These are phyloP conservation scores for Diaporthe australafricana DNA, from an alignment of 2,329 filamentous ascomycete species.

Conservation along the genomic window DNA sequence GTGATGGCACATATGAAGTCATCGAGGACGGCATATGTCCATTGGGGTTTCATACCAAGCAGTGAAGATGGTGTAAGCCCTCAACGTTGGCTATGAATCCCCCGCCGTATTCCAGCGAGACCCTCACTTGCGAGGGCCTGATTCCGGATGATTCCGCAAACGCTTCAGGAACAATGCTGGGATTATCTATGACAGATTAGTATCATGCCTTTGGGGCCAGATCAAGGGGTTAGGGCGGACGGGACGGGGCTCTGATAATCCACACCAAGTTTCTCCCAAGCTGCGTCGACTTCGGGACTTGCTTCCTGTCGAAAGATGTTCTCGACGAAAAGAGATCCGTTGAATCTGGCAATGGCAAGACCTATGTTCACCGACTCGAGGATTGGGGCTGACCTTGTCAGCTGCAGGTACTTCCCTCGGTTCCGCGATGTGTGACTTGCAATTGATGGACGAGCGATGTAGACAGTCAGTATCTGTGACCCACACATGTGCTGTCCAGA, in stretches of 20 bases:
- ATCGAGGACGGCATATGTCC: too few species aligned
- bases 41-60: conserved; percentile 51
- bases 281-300: conserved; percentile 65
- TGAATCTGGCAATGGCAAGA: conserved; percentile 56
- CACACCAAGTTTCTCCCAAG: conserved; percentile 56
- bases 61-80: conserved; percentile 62
- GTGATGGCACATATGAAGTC: too few species aligned
- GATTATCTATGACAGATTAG: conserved; percentile 15
- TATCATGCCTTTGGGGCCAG: background rate
- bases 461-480: background rate
- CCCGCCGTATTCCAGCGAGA: conserved; percentile 62
- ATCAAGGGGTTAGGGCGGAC: background rate
- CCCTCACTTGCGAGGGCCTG: conserved; percentile 60
- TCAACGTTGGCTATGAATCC: conserved; percentile 62
- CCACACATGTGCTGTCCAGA: background rate
- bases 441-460: background rate
- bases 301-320: conserved; percentile 63
- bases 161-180: background rate
- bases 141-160: conserved; percentile 50
- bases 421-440: background rate
- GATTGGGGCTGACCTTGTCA: conserved; percentile 45
- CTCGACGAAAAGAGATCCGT: conserved; percentile 67
- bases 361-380: conserved; percentile 48
- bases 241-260: conserved; percentile 46
- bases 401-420: background rate